phyloP scores from a whole-genome alignment of 257 asterid genomes.

The Nicotiana tomentosiformis region DNA sequence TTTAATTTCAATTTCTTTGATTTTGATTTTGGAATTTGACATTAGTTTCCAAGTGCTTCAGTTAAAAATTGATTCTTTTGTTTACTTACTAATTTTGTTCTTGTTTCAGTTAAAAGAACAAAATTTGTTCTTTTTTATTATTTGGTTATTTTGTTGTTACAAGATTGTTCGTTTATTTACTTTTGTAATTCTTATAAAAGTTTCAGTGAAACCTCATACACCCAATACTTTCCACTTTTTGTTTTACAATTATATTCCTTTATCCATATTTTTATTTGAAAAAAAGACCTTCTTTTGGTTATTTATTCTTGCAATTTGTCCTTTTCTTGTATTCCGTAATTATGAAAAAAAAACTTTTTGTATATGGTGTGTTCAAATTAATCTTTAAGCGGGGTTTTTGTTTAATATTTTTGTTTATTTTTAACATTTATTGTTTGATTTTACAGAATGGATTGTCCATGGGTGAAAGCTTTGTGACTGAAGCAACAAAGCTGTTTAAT shows the following conservation, averaged over 20 bases:
- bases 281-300: not conserved
- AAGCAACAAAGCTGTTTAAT: constrained; percentile 55
- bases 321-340: not conserved
- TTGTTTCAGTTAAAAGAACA: not conserved
- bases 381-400: not conserved
- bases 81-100: not conserved
- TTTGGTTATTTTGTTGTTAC: not conserved
- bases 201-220: not conserved
- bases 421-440: not conserved
- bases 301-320: not conserved
- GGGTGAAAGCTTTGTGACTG: constrained; percentile 38
- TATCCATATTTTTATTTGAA: not conserved
- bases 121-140: not conserved
- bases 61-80: not conserved
- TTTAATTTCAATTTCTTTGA: not conserved
- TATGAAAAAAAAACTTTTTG: too few relatives aligned
- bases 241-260: not conserved
- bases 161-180: not conserved
- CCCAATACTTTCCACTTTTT: not conserved
- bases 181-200: not conserved
- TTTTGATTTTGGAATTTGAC: not conserved
- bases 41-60: not conserved
- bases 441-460: constrained; percentile 53
- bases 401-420: not conserved
- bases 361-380: not conserved